Evolutionary conservation across 345 rosid genomes (phyloP).

Genomic region (Boechera stricta): DNA sequence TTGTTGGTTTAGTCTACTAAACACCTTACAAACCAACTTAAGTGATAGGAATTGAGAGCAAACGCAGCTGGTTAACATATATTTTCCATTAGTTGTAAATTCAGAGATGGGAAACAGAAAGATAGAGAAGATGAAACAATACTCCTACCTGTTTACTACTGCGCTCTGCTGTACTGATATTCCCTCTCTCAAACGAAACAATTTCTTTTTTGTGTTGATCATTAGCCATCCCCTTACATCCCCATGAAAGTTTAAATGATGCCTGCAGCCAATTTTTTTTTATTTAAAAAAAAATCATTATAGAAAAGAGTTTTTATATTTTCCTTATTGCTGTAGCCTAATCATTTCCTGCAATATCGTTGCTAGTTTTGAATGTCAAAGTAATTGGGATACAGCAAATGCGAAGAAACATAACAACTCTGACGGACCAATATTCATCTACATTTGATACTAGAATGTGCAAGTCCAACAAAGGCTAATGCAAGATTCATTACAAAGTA

Average conservation of each 20-base stretch:
- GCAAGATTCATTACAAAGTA: not conserved
- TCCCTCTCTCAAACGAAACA: conserved; percentile 94
- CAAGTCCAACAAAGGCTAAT: not conserved
- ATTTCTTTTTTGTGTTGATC: conserved; percentile 95
- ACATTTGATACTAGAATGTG: not conserved
- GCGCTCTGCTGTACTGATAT: conserved; percentile 89
- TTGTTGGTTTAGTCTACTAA: conserved; percentile 41
- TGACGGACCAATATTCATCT: not conserved
- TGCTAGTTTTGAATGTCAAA: conserved; percentile 10
- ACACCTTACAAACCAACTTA: conserved; percentile 13
- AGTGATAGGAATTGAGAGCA: not conserved
- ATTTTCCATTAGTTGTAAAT: not conserved
- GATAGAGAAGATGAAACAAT: conserved; percentile 4
- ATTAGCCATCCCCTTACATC: conserved; percentile 78
- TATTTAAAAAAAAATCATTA: not conserved
- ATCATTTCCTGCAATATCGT: conserved; percentile 8
- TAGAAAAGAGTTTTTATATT: not conserved
- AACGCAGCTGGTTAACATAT: not conserved
- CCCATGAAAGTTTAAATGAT: conserved; percentile 96
- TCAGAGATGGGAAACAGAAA: not conserved
- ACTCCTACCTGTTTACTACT: conserved; percentile 85
- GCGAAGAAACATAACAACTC: not conserved
- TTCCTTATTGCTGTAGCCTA: not conserved
- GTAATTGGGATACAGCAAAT: conserved; percentile 22
- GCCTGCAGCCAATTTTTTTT: conserved; percentile 62